Percentiles rank a stretch among this genome's conserved stretches.
Conservation (phyloP, 345 rosid species). For the Geranium rotundifolium region DNA sequence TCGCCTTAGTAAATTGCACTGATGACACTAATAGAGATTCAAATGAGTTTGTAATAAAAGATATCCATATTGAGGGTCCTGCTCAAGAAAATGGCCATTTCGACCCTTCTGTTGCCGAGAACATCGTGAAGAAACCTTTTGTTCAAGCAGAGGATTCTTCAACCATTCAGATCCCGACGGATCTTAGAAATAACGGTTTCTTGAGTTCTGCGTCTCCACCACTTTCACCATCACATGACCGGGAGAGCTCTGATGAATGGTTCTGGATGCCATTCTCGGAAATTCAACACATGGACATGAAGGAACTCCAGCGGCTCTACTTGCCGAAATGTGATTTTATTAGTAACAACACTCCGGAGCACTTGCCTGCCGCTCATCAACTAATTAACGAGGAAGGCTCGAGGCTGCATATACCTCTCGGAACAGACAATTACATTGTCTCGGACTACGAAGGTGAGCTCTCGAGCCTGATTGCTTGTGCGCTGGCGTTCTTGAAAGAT, state of each 20-base stretch:
- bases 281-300: conserved; percentile 38
- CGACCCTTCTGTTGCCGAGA: conserved; percentile 17
- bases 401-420: conserved; percentile 64
- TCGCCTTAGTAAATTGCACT: conserved; percentile 13
- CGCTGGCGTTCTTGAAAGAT: conserved; percentile 48
- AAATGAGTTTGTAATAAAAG: conserved; percentile 25
- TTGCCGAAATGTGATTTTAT: conserved; percentile 39
- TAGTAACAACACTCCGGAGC: conserved; percentile 27
- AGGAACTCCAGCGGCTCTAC: conserved; percentile 49
- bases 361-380: conserved; percentile 34
- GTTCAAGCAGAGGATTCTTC: conserved; percentile 17
- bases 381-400: conserved; percentile 64
- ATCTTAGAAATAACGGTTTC: conserved; percentile 15
- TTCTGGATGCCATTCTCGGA: conserved; percentile 78
- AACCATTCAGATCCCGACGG: conserved; percentile 23
- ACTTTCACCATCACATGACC: conserved; percentile 24
- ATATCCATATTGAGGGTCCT: conserved; percentile 28
- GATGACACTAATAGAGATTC: conserved; percentile 17
- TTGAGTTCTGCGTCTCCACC: conserved; percentile 17
- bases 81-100: conserved; percentile 14
- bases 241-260: conserved; percentile 51
- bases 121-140: conserved; percentile 11
- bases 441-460: conserved; percentile 85
- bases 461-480: conserved; percentile 88
- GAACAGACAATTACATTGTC: conserved; percentile 38